A percentile compares a stretch with the other conserved stretches of the same genome.
Conservation (phyloP, 1,284 basidiomycete genomes). For the Mycena citricolor region DNA sequence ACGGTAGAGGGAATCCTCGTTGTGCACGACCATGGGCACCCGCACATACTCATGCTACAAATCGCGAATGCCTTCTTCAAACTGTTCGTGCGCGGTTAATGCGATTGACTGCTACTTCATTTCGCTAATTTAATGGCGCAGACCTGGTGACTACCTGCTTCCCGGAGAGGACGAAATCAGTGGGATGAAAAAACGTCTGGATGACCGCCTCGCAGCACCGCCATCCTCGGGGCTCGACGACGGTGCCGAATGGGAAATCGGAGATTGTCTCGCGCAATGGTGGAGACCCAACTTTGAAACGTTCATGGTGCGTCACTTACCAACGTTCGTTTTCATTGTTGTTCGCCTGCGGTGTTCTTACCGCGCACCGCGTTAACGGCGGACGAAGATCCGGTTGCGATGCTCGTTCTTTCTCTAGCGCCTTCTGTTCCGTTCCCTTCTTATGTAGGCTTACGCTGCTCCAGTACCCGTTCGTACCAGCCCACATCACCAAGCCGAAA, state of each 20-base stretch:
- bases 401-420: not conserved
- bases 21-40: slow-evolving; percentile 92
- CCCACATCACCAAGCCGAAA: slow-evolving; percentile 96
- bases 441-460: no score
- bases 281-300: slow-evolving; percentile 98
- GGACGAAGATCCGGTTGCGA: slow-evolving; percentile 10
- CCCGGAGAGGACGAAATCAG: slow-evolving; percentile 92
- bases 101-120: slow-evolving; percentile 2
- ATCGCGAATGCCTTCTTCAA: slow-evolving; percentile 99
- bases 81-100: slow-evolving; percentile 57
- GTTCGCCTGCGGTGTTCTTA: slow-evolving; percentile 1
- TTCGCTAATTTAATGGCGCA: slow-evolving; percentile 33
- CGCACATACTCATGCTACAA: slow-evolving; percentile 96
- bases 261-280: slow-evolving; percentile 94
- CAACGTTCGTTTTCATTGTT: slow-evolving; percentile 7
- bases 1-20: slow-evolving; percentile 97
- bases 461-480: slow-evolving; percentile 95
- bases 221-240: slow-evolving; percentile 48
- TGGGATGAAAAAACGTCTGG: slow-evolving; percentile 84
- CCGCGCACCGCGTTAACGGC: slow-evolving; percentile 2
- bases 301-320: slow-evolving; percentile 80
- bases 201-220: slow-evolving; percentile 86
- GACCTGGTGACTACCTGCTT: slow-evolving; percentile 97
- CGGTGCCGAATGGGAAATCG: slow-evolving; percentile 89
- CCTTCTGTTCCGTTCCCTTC: not conserved